These are phyloP conservation scores for Babesia gibsoni DNA, from an alignment of 169 alveolate genomes.

Conservation along the genomic window DNA sequence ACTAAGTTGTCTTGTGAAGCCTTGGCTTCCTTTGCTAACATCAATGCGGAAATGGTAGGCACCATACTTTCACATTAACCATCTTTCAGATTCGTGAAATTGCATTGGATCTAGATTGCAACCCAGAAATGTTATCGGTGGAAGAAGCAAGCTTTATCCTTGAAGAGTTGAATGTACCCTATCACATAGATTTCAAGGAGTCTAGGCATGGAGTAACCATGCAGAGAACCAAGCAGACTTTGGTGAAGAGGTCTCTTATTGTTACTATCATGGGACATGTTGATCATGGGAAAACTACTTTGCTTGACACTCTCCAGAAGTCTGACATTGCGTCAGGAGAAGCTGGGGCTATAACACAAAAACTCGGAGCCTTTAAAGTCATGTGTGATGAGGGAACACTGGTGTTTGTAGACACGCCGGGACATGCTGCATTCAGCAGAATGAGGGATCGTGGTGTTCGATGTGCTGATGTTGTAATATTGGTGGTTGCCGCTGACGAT, in stretches of 20 bases:
- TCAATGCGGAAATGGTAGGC: neutral
- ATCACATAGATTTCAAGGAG: neutral
- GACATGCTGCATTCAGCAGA: slow-evolving; percentile 91
- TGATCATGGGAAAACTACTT: slow-evolving; percentile 96
- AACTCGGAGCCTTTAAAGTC: slow-evolving; percentile 90
- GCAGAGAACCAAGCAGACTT: slow-evolving; percentile 80
- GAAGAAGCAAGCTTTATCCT: slow-evolving; percentile 83
- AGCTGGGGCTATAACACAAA: slow-evolving; percentile 91
- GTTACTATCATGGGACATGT: slow-evolving; percentile 96
- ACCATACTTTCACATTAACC: neutral
- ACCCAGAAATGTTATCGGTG: slow-evolving; percentile 26
- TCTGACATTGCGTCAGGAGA: slow-evolving; percentile 79
- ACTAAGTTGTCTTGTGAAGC: neutral
- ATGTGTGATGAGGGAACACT: slow-evolving; percentile 69
- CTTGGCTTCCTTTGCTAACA: neutral
- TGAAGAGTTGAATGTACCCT: slow-evolving; percentile 79
- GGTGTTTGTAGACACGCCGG: slow-evolving; percentile 94
- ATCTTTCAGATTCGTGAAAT: neutral
- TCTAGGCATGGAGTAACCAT: slow-evolving; percentile 45
- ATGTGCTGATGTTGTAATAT: slow-evolving; percentile 89
- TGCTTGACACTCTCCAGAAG: slow-evolving; percentile 78
- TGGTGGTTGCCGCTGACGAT: slow-evolving; percentile 93
- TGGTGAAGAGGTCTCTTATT: slow-evolving; percentile 85
- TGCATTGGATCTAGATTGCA: slow-evolving; percentile 32
- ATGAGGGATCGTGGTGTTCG: slow-evolving; percentile 91